A percentile compares a stretch with the other conserved stretches of the same genome.
Conservation (phyloP, 2,329 filamentous ascomycete genomes). For the Colletotrichum liaoningense region DNA sequence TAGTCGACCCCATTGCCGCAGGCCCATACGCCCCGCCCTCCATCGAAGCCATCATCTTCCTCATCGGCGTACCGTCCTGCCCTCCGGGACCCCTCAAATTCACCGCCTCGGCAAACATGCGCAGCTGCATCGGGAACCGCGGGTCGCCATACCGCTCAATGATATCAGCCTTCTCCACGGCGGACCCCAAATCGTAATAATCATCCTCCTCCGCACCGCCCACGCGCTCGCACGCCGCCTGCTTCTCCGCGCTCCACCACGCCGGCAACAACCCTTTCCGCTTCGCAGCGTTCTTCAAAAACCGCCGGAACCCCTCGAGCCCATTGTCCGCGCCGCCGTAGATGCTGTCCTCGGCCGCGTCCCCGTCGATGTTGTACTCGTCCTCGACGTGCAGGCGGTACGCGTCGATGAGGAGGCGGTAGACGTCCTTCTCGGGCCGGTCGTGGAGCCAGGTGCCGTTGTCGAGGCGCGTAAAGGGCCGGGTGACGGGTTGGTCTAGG, state of each 20-base stretch:
- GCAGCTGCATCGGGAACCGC: constrained; percentile 60
- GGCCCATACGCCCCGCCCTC: too few species aligned
- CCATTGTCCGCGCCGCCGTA: constrained; percentile 41
- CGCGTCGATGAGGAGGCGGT: constrained; percentile 57
- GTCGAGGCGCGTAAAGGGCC: constrained; percentile 54
- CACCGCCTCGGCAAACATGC: constrained; percentile 58
- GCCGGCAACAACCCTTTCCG: constrained; percentile 49
- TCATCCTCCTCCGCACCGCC: constrained; percentile 36
- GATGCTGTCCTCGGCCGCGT: constrained; percentile 43
- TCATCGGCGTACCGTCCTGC: constrained; percentile 40
- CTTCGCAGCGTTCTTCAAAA: constrained; percentile 41
- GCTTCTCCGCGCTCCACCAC: constrained; percentile 57
- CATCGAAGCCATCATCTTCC: constrained; percentile 36
- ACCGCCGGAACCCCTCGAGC: constrained; percentile 49
- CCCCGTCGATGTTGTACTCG: constrained; percentile 42
- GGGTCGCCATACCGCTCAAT: constrained; percentile 55
- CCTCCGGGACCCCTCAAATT: constrained; percentile 47
- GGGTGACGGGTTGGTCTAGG: constrained; percentile 42
- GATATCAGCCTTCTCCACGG: constrained; percentile 49
- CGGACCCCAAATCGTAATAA: constrained; percentile 38
- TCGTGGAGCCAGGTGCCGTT: constrained; percentile 55
- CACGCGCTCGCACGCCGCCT: constrained; percentile 48
- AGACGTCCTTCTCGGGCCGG: constrained; percentile 56
- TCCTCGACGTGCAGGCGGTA: constrained; percentile 61
- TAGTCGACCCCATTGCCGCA: too few species aligned